Evolutionary conservation across 179 eudicot species (phyloP).

Genomic region (Sideroxylon spinosum): DNA sequence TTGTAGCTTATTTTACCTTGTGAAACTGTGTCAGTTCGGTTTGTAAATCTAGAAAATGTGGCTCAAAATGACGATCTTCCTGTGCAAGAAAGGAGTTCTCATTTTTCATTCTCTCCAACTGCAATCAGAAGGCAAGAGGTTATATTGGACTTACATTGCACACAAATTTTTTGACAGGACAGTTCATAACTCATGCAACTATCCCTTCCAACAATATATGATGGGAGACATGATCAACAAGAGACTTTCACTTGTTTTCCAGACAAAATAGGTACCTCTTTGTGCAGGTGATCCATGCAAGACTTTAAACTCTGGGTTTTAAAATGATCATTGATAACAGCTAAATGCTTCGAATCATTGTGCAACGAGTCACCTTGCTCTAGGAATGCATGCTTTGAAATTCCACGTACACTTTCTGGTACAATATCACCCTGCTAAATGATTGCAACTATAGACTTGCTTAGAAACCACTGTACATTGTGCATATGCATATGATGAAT

Average conservation of each 20-base stretch:
- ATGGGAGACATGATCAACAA: conserved; percentile 8
- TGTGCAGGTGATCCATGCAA: conserved; percentile 67
- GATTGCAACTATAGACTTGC: not conserved
- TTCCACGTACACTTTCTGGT: conserved; percentile 27
- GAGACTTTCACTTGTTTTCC: not conserved
- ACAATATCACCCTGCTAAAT: conserved; percentile 41
- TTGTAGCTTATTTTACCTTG: conserved; percentile 44
- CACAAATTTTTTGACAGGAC: not conserved
- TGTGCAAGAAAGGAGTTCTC: conserved; percentile 47
- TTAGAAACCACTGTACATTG: conserved; percentile 3
- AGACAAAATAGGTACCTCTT: conserved; percentile 54
- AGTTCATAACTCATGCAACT: not conserved
- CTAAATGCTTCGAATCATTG: conserved; percentile 27
- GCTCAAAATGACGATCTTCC: conserved; percentile 35
- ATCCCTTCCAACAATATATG: conserved; percentile 11
- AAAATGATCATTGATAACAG: conserved; percentile 34
- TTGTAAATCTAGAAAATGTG: conserved; percentile 38
- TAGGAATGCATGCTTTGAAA: conserved; percentile 20
- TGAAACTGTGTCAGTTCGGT: conserved; percentile 55
- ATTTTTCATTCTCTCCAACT: conserved; percentile 79
- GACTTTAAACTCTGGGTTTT: conserved; percentile 50
- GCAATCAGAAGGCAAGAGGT: conserved; percentile 23
- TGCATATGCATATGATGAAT: not conserved
- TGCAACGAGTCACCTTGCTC: conserved; percentile 19
- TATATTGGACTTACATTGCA: not conserved